Evolutionary conservation across 2,329 filamentous ascomycete genomes (phyloP).

Genomic region (Metarhizium rileyi): DNA sequence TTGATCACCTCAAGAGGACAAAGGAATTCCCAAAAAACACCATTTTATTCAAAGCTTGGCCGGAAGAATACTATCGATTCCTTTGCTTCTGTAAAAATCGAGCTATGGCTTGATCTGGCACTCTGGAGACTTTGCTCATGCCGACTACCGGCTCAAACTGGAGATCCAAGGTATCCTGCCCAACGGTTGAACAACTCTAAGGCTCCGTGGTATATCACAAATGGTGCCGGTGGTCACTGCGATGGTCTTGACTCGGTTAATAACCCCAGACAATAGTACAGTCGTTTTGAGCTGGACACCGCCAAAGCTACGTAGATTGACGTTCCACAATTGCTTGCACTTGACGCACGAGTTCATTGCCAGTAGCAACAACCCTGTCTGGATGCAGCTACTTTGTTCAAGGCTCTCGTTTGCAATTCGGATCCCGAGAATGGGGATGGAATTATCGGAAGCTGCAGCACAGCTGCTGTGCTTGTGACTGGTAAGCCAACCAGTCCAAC

Average conservation of each 20-base stretch:
- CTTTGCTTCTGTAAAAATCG: constrained; percentile 37
- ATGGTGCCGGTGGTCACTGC: constrained; percentile 19
- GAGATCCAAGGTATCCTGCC: constrained; percentile 21
- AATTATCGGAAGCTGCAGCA: background rate
- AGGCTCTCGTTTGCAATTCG: background rate
- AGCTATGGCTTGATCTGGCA: constrained; percentile 45
- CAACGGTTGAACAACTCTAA: constrained; percentile 21
- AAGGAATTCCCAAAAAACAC: background rate
- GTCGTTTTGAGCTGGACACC: constrained; percentile 18
- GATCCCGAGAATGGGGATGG: background rate
- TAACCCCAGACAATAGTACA: constrained; percentile 7
- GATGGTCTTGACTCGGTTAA: constrained; percentile 17
- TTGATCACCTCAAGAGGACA: constrained; percentile 6
- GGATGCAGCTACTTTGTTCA: constrained; percentile 20
- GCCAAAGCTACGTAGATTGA: constrained; percentile 23
- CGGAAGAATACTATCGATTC: constrained; percentile 47
- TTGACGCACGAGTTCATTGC: constrained; percentile 27
- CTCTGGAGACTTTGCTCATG: constrained; percentile 46
- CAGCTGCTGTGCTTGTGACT: background rate
- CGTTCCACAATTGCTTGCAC: constrained; percentile 30
- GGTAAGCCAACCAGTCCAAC: background rate
- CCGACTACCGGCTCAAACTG: constrained; percentile 40
- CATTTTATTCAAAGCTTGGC: constrained; percentile 25
- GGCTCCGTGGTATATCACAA: constrained; percentile 18
- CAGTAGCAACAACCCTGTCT: constrained; percentile 19